phyloP scores from a whole-genome alignment of 2,329 filamentous ascomycete species.

The Calonectria pseudoreteaudii region DNA sequence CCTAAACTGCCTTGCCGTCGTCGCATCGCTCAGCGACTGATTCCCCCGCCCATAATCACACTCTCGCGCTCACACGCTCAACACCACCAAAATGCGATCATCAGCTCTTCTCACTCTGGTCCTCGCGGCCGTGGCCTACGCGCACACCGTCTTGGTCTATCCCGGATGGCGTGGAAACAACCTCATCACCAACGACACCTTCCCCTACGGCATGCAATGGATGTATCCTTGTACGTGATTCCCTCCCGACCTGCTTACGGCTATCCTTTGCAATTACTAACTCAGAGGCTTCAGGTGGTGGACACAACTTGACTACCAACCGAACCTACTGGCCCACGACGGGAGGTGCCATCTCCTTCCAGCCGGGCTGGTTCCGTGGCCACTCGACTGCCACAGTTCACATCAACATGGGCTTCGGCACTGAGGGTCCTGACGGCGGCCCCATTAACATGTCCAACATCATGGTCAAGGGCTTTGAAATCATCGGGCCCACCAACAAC shows the following conservation, averaged over 20 bases:
- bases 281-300: slow-evolving; percentile 74
- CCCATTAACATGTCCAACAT: slow-evolving; percentile 89
- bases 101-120: slow-evolving; percentile 57
- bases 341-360: slow-evolving; percentile 89
- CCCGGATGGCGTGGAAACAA: slow-evolving; percentile 91
- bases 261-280: slow-evolving; percentile 21
- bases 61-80: not conserved
- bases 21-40: not conserved
- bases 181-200: slow-evolving; percentile 80
- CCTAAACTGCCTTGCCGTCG: not conserved
- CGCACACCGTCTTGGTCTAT: slow-evolving; percentile 88
- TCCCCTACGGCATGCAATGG: slow-evolving; percentile 95
- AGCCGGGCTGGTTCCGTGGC: slow-evolving; percentile 96
- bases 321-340: slow-evolving; percentile 91
- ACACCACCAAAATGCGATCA: slow-evolving; percentile 55
- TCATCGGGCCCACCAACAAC: slow-evolving; percentile 83
- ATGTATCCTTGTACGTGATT: slow-evolving; percentile 85
- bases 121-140: slow-evolving; percentile 63
- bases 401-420: slow-evolving; percentile 90
- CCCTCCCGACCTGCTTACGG: not conserved
- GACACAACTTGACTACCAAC: slow-evolving; percentile 81
- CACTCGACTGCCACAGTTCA: slow-evolving; percentile 87
- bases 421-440: slow-evolving; percentile 69
- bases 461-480: slow-evolving; percentile 84
- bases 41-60: not conserved